phyloP scores from a whole-genome alignment of 2,329 filamentous ascomycete species.

The Sporothrix schenckii region DNA sequence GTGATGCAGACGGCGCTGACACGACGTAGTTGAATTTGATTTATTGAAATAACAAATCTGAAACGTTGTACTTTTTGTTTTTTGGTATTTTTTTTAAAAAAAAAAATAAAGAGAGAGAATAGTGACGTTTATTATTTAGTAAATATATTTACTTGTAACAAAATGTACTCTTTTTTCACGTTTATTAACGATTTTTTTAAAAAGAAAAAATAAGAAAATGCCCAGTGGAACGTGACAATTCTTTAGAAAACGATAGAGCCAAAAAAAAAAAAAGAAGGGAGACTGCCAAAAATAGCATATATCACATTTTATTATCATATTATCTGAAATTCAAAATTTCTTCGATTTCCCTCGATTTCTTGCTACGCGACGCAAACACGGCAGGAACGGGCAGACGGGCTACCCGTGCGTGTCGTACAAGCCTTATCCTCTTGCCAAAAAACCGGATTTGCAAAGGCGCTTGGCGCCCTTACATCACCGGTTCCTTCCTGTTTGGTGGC shows the following conservation, averaged over 20 bases:
- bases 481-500: conserved; percentile 9
- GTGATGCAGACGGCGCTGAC: background rate
- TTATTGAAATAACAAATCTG: background rate
- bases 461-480: conserved; percentile 15
- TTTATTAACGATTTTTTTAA: background rate
- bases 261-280: background rate
- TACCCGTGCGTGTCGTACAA: background rate
- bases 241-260: background rate
- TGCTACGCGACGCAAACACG: background rate
- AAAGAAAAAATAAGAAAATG: background rate
- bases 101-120: no score
- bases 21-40: no score
- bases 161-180: background rate
- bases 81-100: background rate
- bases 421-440: background rate
- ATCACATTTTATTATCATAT: background rate
- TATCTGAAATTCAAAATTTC: background rate
- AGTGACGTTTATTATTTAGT: background rate
- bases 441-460: conserved; percentile 17
- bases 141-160: background rate
- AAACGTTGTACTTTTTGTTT: no score
- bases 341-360: background rate
- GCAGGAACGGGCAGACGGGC: conserved; percentile 34
- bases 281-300: no score
- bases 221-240: background rate